Evolutionary conservation across 2,329 filamentous ascomycete species (phyloP).

Genomic region (Tolypocladium amazonense): DNA sequence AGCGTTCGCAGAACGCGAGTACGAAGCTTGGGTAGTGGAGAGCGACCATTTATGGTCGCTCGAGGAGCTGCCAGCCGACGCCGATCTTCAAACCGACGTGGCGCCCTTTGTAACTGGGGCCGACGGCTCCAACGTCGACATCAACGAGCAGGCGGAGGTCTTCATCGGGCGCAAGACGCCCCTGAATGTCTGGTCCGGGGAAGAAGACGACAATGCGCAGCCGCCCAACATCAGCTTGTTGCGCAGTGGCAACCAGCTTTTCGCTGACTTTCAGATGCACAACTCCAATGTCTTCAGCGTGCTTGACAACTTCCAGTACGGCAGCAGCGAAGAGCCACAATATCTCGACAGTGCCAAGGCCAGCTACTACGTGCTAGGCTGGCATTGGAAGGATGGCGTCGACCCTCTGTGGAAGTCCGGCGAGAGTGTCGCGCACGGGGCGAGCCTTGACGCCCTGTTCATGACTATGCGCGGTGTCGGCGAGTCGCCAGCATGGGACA

Average conservation of each 20-base stretch:
- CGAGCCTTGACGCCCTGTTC: conserved; percentile 9
- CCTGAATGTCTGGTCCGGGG: conserved; percentile 2
- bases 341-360: conserved; percentile 16
- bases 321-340: conserved; percentile 1
- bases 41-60: conserved; percentile 22
- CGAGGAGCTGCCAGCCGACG: conserved; percentile 14
- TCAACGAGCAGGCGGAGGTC: conserved; percentile 28
- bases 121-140: conserved; percentile 5
- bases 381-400: conserved; percentile 17
- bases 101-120: conserved; percentile 23
- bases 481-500: no score
- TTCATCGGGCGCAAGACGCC: conserved; percentile 26
- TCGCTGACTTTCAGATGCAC: conserved; percentile 29
- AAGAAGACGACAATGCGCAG: not conserved
- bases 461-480: conserved; percentile 9
- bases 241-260: conserved; percentile 21
- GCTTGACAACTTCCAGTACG: conserved; percentile 26
- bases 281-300: conserved; percentile 29
- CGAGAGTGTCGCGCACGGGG: conserved; percentile 2
- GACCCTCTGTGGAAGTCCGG: conserved; percentile 11
- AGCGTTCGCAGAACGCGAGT: conserved; percentile 1
- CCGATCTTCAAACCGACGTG: conserved; percentile 27
- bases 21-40: conserved; percentile 26
- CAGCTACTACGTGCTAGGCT: conserved; percentile 29
- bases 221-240: conserved; percentile 6